Evolutionary conservation across 108 stramenopile species (phyloP), one percentile per base, ranked within the genome.

Genomic region (Skeletonema costatum): DNA sequence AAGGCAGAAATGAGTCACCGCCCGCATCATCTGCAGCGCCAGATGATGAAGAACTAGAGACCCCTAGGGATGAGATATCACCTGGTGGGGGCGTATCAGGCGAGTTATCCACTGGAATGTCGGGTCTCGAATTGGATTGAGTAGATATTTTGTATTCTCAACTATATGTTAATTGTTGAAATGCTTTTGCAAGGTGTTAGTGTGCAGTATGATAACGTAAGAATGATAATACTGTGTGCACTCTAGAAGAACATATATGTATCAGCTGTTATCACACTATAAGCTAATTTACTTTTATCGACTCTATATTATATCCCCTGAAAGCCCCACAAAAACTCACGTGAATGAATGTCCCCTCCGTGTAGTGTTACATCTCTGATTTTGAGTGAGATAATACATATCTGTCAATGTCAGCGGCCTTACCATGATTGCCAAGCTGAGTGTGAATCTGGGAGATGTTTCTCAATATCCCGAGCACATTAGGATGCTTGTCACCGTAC

Each of bases 41-140:
- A 56, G 53, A 56, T 8, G n/a, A 2, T 56, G 9, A 21, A 25
- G 53, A 56, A 29, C 53, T 5, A 16, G 44, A 46, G 44, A 5
- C 44, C 9, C 53, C 53, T 25, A 29, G 53, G 25, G 53, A 56
- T 56, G 53, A 56, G 53, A 25, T 25, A 56, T 56, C 25, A n/a
- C 6, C 53, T 21, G 7, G 1, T 25, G 53, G 21, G 25, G 53
- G 21, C n/a, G 1, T 25, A 29, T 60, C 60, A 68, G 33, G 58
- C 14, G 62, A 78, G 60, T 32, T 75, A 50, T 58, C 38, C 21
- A 60, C 71, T 63, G 73, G 70, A 71, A 65, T 74, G 63, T 63
- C 66, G 12, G 44, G 73, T 67, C 65, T 81, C 16, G 80, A 81
- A 64, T 75, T 82, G 59, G 81, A 82, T 75, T 82, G 50, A 72